phyloP scores from a whole-genome alignment of 179 eudicot genomes.

The Amaranthus tricolor region DNA sequence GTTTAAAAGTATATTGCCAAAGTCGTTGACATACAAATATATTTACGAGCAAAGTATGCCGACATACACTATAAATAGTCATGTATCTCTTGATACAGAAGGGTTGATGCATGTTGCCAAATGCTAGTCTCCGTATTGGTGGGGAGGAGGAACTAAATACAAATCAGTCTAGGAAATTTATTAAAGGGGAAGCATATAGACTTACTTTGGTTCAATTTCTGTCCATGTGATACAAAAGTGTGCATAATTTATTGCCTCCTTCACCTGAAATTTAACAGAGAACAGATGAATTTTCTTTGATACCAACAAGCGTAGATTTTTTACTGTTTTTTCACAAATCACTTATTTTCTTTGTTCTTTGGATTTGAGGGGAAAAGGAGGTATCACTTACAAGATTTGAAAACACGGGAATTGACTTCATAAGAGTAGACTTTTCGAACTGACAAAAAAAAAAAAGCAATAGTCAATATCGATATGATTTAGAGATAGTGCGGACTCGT shows the following conservation, averaged over 20 bases:
- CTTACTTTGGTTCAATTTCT: constrained; percentile 60
- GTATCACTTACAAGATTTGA: constrained; percentile 56
- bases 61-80: not conserved
- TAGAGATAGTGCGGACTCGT: not conserved
- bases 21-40: not conserved
- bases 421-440: constrained; percentile 68
- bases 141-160: not conserved
- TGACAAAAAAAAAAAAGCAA: constrained; percentile 31
- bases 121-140: no score
- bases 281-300: not conserved
- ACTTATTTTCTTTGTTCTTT: not conserved
- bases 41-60: not conserved
- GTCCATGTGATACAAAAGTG: constrained; percentile 46
- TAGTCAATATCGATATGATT: not conserved
- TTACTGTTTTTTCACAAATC: not conserved
- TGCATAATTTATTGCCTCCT: constrained; percentile 57
- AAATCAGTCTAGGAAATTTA: not conserved
- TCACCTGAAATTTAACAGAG: constrained; percentile 49
- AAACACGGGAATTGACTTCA: constrained; percentile 44
- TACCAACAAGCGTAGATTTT: constrained; percentile 1
- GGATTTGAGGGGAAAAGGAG: not conserved
- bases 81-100: not conserved
- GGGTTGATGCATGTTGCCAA: not conserved
- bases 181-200: not conserved
- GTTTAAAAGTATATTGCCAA: not conserved